phyloP scores from a whole-genome alignment of 2,329 filamentous ascomycete species.

The Claviceps sp. region DNA sequence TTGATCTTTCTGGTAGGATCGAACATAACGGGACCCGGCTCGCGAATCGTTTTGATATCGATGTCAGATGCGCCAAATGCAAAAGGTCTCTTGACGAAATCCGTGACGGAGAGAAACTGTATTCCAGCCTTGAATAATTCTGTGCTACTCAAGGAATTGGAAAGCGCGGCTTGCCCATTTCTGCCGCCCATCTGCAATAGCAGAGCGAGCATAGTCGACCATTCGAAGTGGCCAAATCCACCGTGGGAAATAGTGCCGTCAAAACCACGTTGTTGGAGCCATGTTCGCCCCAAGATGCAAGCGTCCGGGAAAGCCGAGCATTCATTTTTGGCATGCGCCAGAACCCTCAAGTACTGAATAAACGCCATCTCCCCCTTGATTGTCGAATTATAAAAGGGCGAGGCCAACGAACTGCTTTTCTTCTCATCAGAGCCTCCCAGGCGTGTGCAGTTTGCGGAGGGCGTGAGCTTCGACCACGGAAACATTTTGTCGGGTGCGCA shows the following conservation, averaged over 20 bases:
- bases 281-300: conserved; percentile 73
- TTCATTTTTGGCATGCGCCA: conserved; percentile 55
- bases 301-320: conserved; percentile 69
- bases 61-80: conserved; percentile 27
- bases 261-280: conserved; percentile 82
- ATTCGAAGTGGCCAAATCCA: conserved; percentile 90
- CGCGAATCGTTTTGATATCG: conserved; percentile 23
- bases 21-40: conserved; percentile 56
- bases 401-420: conserved; percentile 34
- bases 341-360: conserved; percentile 58
- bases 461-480: conserved; percentile 54
- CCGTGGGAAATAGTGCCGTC: conserved; percentile 54
- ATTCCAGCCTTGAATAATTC: conserved; percentile 90
- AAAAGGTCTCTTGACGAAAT: conserved; percentile 56
- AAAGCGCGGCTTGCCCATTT: conserved; percentile 58
- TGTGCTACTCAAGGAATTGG: conserved; percentile 72
- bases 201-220: conserved; percentile 67
- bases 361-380: conserved; percentile 66
- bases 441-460: conserved; percentile 57
- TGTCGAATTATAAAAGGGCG: conserved; percentile 81
- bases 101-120: conserved; percentile 68
- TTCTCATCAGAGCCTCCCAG: conserved; percentile 31
- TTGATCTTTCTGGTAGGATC: conserved; percentile 67
- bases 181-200: conserved; percentile 66
- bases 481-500: conserved; percentile 60